Evolutionary conservation across 2,329 filamentous ascomycete genomes (phyloP).

Genomic region (Fusarium succisae): DNA sequence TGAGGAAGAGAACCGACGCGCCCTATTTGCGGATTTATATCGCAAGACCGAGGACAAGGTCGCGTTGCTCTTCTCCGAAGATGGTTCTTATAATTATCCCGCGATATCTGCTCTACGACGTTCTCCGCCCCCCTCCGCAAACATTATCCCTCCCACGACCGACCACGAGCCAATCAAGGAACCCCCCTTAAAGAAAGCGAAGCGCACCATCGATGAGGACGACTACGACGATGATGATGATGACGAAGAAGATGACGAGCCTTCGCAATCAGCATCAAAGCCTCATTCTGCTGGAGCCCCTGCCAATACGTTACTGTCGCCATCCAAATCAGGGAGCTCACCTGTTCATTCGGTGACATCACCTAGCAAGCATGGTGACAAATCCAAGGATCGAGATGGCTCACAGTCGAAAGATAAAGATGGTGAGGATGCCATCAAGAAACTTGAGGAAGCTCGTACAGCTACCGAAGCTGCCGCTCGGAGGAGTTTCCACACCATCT

Average conservation of each 20-base stretch:
- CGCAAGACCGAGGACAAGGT: slow-evolving; percentile 80
- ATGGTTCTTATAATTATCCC: slow-evolving; percentile 61
- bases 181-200: slow-evolving; percentile 76
- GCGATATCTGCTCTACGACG: slow-evolving; percentile 64
- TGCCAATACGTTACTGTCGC: slow-evolving; percentile 70
- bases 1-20: slow-evolving; percentile 76
- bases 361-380: slow-evolving; percentile 66
- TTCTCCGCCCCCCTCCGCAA: slow-evolving; percentile 50
- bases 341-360: slow-evolving; percentile 70
- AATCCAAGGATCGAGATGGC: slow-evolving; percentile 60
- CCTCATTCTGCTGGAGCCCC: slow-evolving; percentile 60
- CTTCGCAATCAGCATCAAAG: slow-evolving; percentile 63
- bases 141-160: slow-evolving; percentile 63
- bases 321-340: slow-evolving; percentile 75
- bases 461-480: slow-evolving; percentile 90
- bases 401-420: slow-evolving; percentile 69
- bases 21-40: slow-evolving; percentile 81
- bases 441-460: slow-evolving; percentile 90
- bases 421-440: slow-evolving; percentile 89
- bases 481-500: slow-evolving; percentile 89
- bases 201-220: slow-evolving; percentile 82
- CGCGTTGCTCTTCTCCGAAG: slow-evolving; percentile 74
- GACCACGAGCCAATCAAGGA: slow-evolving; percentile 68
- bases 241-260: slow-evolving; percentile 70
- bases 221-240: slow-evolving; percentile 87